Conservation (phyloP, 2,329 filamentous ascomycete species). For the Nothopassalora personata region DNA sequence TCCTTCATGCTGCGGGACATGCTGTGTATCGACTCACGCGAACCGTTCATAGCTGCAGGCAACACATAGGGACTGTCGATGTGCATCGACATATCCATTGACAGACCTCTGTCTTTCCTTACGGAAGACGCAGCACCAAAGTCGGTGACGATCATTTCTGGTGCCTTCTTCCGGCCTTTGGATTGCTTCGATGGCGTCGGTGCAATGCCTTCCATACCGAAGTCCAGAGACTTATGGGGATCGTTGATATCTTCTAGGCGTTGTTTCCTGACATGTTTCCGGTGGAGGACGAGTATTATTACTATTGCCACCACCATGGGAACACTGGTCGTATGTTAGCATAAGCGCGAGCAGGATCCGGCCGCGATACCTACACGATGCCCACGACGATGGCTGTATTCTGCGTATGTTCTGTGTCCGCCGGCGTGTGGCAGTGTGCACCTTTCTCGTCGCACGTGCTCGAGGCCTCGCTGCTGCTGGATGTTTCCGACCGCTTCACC, state of each 20-base stretch:
- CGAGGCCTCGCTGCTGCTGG: conserved; percentile 13
- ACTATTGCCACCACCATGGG: conserved; percentile 63
- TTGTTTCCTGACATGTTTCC: conserved; percentile 67
- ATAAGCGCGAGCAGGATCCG: background rate
- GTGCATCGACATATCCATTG: conserved; percentile 55
- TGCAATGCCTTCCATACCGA: conserved; percentile 62
- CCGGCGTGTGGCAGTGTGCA: conserved; percentile 28
- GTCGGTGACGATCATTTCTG: conserved; percentile 56
- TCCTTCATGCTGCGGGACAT: conserved; percentile 69
- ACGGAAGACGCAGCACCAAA: conserved; percentile 18
- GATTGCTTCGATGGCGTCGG: conserved; percentile 19
- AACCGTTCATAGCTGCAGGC: conserved; percentile 72
- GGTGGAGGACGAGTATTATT: conserved; percentile 71
- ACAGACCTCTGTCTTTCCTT: conserved; percentile 46
- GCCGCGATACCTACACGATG: conserved; percentile 29
- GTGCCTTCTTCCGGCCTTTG: conserved; percentile 41
- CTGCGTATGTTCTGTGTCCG: conserved; percentile 20
- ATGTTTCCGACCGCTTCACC: conserved; percentile 14
- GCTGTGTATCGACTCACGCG: conserved; percentile 80
- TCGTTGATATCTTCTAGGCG: conserved; percentile 75
- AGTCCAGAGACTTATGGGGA: conserved; percentile 87
- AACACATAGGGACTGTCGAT: conserved; percentile 85
- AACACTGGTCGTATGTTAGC: conserved; percentile 53
- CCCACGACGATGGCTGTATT: conserved; percentile 33
- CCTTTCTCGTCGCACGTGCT: conserved; percentile 25